Evolutionary conservation across 2,329 filamentous ascomycete species (phyloP).

Genomic region (Neonectria neomacrospora): DNA sequence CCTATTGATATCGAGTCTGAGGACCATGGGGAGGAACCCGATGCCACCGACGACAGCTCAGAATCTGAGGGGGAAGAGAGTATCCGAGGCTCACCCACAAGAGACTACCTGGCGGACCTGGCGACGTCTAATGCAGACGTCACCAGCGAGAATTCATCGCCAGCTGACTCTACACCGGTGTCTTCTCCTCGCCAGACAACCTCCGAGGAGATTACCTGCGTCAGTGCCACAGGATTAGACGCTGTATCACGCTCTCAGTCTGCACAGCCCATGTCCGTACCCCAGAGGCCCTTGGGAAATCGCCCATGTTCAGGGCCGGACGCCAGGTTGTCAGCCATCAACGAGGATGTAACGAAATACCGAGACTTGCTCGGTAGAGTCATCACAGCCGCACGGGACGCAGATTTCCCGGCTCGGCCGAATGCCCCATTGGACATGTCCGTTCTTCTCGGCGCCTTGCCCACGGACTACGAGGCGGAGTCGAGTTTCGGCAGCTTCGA

Average conservation of each 20-base stretch:
- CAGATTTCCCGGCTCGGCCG: neutral
- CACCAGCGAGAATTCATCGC: neutral
- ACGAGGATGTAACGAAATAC: neutral
- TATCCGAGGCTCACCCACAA: neutral
- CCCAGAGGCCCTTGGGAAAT: neutral
- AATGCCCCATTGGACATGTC: slow-evolving; percentile 1
- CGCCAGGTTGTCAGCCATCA: neutral
- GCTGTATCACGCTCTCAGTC: neutral
- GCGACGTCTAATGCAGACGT: neutral
- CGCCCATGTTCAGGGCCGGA: neutral
- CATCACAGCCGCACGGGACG: neutral
- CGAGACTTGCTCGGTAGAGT: slow-evolving; percentile 6
- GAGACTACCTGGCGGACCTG: neutral
- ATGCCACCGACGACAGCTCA: neutral
- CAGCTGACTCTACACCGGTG: neutral
- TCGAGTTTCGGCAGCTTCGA: neutral
- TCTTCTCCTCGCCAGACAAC: neutral
- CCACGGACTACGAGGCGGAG: neutral
- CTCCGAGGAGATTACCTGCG: neutral
- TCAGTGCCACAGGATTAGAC: neutral
- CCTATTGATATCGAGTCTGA: neutral
- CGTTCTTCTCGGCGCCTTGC: neutral
- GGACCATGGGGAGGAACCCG: neutral
- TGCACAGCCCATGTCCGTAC: neutral
- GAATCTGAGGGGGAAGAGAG: neutral